A percentile compares a stretch with the other conserved stretches of the same genome.
Conservation (phyloP, 352 stramenopile species). For the Peronospora belbahrii region DNA sequence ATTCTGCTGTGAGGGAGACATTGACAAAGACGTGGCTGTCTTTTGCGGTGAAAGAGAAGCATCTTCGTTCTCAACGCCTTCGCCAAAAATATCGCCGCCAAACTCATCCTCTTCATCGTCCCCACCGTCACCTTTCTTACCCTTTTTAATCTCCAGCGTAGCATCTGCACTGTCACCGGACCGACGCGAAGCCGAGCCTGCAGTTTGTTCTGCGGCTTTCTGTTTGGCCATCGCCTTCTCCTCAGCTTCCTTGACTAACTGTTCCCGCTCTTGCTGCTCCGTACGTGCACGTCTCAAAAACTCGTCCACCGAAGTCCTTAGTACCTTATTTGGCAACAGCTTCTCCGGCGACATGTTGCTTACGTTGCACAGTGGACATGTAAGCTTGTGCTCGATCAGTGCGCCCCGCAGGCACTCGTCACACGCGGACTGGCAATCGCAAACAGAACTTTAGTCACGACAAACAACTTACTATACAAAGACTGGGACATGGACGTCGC, state of each 20-base stretch:
- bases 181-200: constrained; percentile 37
- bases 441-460: constrained; percentile 6
- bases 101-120: constrained; percentile 83
- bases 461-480: constrained; percentile 8
- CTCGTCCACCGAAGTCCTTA: constrained; percentile 78
- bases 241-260: constrained; percentile 78
- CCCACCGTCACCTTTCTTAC: constrained; percentile 59
- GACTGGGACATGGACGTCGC: constrained; percentile 1
- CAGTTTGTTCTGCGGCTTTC: constrained; percentile 54
- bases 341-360: constrained; percentile 83
- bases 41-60: constrained; percentile 17
- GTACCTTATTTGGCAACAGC: constrained; percentile 74
- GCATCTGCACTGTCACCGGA: constrained; percentile 68
- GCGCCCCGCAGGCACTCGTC: constrained; percentile 75
- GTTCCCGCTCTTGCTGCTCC: constrained; percentile 78
- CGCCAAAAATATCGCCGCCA: constrained; percentile 77
- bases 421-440: constrained; percentile 54
- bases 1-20: constrained; percentile 28
- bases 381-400: constrained; percentile 75
- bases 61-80: constrained; percentile 45
- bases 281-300: constrained; percentile 69
- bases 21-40: constrained; percentile 4
- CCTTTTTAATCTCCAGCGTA: constrained; percentile 81
- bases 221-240: constrained; percentile 76
- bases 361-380: constrained; percentile 68